A percentile compares a stretch with the other conserved stretches of the same genome.
phyloP scores from a whole-genome alignment of 139 green algal species.

The Haematococcus sp. region DNA sequence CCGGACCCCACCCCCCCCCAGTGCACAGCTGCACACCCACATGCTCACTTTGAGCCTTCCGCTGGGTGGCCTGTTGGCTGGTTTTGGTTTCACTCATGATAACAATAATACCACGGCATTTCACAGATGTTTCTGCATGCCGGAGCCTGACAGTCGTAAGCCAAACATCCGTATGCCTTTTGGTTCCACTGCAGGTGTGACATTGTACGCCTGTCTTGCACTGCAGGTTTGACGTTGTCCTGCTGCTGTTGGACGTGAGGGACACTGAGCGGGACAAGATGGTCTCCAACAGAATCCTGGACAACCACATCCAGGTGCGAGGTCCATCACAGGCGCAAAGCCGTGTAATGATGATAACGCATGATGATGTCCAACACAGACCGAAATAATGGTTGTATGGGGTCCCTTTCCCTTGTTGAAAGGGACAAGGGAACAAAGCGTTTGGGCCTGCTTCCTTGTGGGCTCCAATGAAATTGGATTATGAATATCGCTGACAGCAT shows the following conservation, averaged over 20 bases:
- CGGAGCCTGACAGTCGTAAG: no score
- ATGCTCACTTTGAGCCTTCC: no score
- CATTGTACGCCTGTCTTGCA: neutral
- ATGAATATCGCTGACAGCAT: no score
- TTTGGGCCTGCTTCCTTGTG: neutral
- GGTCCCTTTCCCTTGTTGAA: neutral
- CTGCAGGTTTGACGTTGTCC: constrained; percentile 85
- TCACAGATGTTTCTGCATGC: no score
- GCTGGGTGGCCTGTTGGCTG: no score
- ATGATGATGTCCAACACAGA: neutral
- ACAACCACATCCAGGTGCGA: constrained; percentile 33
- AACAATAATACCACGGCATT: no score
- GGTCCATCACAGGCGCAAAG: neutral
- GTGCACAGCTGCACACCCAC: no score
- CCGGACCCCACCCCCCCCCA: no score
- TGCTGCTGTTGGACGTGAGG: constrained; percentile 72
- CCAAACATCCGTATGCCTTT: no score
- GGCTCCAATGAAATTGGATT: no score
- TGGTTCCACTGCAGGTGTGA: no score
- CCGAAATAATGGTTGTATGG: neutral
- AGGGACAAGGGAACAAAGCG: neutral
- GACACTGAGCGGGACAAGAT: constrained; percentile 62
- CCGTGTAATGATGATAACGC: neutral
- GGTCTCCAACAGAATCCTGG: constrained; percentile 77
- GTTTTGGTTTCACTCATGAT: no score